Evolutionary conservation across 2,329 filamentous ascomycete genomes (phyloP).

Genomic region (Tolypocladium nubicola): DNA sequence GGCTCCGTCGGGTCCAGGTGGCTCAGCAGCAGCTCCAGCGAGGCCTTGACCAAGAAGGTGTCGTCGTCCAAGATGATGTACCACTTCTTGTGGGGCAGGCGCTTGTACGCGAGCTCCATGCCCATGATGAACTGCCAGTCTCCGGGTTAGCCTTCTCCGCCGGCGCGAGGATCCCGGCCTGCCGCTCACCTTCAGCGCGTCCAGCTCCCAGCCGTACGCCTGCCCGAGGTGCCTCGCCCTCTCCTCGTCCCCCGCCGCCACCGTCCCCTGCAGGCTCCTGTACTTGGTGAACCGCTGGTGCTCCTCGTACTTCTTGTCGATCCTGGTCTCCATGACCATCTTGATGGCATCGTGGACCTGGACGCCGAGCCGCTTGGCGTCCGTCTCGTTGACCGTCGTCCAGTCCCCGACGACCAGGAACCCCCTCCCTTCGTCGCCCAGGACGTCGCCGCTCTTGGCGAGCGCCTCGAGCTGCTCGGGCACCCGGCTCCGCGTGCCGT

Average conservation of each 20-base stretch:
- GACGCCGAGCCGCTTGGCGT: constrained; percentile 18
- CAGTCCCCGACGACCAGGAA: constrained; percentile 42
- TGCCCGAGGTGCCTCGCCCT: constrained; percentile 25
- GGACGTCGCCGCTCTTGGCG: constrained; percentile 16
- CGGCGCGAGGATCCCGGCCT: neutral
- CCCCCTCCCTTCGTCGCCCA: constrained; percentile 26
- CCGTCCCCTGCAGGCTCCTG: constrained; percentile 23
- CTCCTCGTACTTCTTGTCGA: constrained; percentile 12
- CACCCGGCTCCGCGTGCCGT: constrained; percentile 39
- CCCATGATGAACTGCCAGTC: constrained; percentile 38
- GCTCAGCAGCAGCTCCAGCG: constrained; percentile 34
- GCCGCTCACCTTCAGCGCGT: constrained; percentile 34
- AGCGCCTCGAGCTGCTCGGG: constrained; percentile 35
- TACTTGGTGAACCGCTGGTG: constrained; percentile 31
- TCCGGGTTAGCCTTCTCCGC: neutral
- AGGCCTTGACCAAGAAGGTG: constrained; percentile 40
- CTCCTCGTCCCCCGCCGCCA: constrained; percentile 25
- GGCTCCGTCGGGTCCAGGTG: constrained; percentile 36
- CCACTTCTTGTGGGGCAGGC: constrained; percentile 45
- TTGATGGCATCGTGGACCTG: constrained; percentile 31
- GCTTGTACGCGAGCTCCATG: constrained; percentile 39
- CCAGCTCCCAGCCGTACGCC: constrained; percentile 36
- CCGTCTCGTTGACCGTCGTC: constrained; percentile 23
- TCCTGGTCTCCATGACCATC: constrained; percentile 21
- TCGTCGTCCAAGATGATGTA: constrained; percentile 49